phyloP scores from a whole-genome alignment of 140 eudicot genomes.

The Senecio squalidus region DNA sequence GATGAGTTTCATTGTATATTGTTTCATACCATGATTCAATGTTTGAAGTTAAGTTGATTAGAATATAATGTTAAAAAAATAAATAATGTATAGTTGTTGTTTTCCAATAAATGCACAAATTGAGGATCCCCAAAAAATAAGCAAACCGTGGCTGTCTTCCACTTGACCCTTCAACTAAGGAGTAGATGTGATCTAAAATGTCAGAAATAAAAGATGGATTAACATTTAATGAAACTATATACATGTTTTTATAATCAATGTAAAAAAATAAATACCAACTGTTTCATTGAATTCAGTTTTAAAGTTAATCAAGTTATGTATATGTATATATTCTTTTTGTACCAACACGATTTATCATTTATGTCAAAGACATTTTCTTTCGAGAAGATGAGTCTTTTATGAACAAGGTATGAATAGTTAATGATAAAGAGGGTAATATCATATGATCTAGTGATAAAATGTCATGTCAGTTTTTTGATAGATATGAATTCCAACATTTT shows the following conservation, averaged over 20 bases:
- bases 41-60: not conserved
- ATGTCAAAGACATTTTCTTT: not conserved
- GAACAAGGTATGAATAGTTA: not conserved
- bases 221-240: slow-evolving; percentile 14
- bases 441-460: too few species aligned
- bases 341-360: not conserved
- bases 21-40: not conserved
- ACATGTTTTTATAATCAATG: not conserved
- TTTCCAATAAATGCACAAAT: slow-evolving; percentile 19
- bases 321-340: not conserved
- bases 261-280: not conserved
- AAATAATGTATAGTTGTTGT: too few species aligned
- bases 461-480: too few species aligned
- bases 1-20: not conserved
- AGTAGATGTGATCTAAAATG: slow-evolving; percentile 38
- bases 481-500: too few species aligned
- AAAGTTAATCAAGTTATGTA: not conserved
- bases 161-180: slow-evolving; percentile 42
- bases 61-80: not conserved
- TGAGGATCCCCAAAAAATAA: slow-evolving; percentile 35
- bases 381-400: not conserved
- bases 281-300: not conserved
- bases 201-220: slow-evolving; percentile 12
- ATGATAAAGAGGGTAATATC: too few species aligned
- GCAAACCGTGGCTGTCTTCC: slow-evolving; percentile 29